phyloP scores from a whole-genome alignment of 495 filamentous ascomycete genomes.

The Trichoderma erinaceum region DNA sequence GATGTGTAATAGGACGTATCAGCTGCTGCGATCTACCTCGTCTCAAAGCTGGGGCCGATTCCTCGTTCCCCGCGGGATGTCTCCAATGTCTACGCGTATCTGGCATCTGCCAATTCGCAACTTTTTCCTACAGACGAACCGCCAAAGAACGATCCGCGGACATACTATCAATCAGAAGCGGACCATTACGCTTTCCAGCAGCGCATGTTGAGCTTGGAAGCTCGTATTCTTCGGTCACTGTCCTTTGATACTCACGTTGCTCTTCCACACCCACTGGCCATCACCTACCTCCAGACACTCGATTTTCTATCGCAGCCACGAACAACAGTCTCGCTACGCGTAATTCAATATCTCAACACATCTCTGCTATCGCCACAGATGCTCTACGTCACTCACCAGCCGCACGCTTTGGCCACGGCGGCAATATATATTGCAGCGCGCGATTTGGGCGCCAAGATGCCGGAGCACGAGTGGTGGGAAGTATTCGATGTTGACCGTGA shows the following conservation, averaged over 20 bases:
- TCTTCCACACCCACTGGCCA: conserved; percentile 77
- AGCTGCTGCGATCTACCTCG: conserved; percentile 73
- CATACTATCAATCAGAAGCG: conserved; percentile 69
- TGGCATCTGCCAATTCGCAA: conserved; percentile 61
- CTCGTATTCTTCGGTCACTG: conserved; percentile 64
- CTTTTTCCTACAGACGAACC: conserved; percentile 46
- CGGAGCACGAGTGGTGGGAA: conserved; percentile 88
- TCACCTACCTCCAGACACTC: conserved; percentile 90
- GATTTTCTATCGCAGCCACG: conserved; percentile 43
- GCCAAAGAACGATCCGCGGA: conserved; percentile 41
- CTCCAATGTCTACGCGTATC: conserved; percentile 76
- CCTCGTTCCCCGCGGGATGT: conserved; percentile 73
- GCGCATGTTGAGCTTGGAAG: conserved; percentile 63
- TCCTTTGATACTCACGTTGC: conserved; percentile 79
- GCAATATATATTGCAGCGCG: conserved; percentile 85
- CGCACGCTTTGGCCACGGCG: conserved; percentile 74
- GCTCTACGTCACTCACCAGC: conserved; percentile 88
- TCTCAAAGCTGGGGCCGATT: conserved; percentile 73
- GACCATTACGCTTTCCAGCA: conserved; percentile 56
- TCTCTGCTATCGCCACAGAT: conserved; percentile 80
- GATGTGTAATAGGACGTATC: conserved; percentile 59
- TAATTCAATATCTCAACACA: conserved; percentile 73
- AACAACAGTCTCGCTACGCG: conserved; percentile 50
- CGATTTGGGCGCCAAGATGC: conserved; percentile 69
- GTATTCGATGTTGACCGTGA: conserved; percentile 97